Conservation (phyloP, 73 alveolate species). For the Symbiodinium pilosum region DNA sequence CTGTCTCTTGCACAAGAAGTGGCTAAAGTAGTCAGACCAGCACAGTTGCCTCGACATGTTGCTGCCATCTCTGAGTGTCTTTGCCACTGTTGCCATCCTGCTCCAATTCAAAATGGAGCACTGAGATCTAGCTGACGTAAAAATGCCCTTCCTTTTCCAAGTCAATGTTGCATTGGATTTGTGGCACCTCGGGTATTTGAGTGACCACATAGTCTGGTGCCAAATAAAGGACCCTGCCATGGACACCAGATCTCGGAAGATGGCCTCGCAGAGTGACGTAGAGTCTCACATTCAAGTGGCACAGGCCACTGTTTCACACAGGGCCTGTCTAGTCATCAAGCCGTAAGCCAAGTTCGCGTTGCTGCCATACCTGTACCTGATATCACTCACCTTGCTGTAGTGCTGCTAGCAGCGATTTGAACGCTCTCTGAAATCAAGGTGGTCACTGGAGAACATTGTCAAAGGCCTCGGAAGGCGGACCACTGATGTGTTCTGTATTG, state of each 20-base stretch:
- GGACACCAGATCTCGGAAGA: slow-evolving; percentile 62
- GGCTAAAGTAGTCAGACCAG: too few relatives aligned
- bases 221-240: neutral
- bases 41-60: slow-evolving; percentile 62
- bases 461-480: slow-evolving; percentile 3
- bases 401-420: neutral
- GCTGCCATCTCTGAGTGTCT: slow-evolving; percentile 44
- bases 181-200: slow-evolving; percentile 35
- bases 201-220: neutral
- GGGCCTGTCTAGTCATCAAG: slow-evolving; percentile 81
- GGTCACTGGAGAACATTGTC: slow-evolving; percentile 92
- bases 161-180: slow-evolving; percentile 25
- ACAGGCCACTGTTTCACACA: neutral
- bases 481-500: neutral
- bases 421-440: neutral
- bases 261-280: neutral
- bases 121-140: too few relatives aligned
- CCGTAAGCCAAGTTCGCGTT: slow-evolving; percentile 78
- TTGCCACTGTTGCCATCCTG: slow-evolving; percentile 1
- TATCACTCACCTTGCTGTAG: neutral
- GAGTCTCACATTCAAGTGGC: neutral
- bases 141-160: slow-evolving; percentile 37
- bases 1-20: neutral
- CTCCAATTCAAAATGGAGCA: too few relatives aligned
- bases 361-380: slow-evolving; percentile 72